A percentile compares a stretch with the other conserved stretches of the same genome.
These are phyloP conservation scores for Thuidium tamariscinum DNA, from an alignment of 225 moss, liverwort and hornwort species.

Conservation along the genomic window DNA sequence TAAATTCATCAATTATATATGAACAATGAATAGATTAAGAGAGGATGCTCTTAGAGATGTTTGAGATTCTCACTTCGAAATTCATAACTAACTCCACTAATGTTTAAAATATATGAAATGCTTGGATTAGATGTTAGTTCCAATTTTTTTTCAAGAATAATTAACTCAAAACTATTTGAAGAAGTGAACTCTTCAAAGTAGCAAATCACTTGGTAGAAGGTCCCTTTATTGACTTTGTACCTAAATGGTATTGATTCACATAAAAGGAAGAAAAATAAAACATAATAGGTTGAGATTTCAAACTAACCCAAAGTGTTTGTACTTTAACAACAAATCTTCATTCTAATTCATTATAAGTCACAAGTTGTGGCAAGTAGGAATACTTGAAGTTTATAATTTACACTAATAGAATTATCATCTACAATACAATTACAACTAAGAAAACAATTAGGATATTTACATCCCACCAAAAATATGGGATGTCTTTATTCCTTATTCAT, in stretches of 20 bases:
- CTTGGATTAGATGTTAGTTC: neutral
- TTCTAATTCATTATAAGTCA: rapidly evolving
- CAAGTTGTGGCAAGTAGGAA: rapidly evolving
- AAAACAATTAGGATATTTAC: neutral
- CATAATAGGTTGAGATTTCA: neutral
- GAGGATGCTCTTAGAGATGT: neutral
- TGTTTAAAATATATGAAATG: no score
- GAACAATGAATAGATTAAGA: no score
- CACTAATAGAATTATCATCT: neutral
- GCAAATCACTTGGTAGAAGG: neutral
- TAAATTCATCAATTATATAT: no score
- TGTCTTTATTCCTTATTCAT: neutral
- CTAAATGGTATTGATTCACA: neutral
- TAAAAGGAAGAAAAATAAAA: neutral
- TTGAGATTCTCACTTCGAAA: neutral
- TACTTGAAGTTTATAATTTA: neutral
- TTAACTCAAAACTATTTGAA: neutral
- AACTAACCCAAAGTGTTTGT: rapidly evolving
- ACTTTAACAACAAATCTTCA: neutral
- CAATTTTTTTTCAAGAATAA: no score
- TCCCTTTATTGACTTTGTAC: neutral
- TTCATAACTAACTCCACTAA: neutral
- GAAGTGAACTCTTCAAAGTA: neutral
- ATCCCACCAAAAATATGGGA: neutral
- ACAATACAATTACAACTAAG: neutral